phyloP scores from a whole-genome alignment of 73 alveolate species.

The Urostyla sp. region DNA sequence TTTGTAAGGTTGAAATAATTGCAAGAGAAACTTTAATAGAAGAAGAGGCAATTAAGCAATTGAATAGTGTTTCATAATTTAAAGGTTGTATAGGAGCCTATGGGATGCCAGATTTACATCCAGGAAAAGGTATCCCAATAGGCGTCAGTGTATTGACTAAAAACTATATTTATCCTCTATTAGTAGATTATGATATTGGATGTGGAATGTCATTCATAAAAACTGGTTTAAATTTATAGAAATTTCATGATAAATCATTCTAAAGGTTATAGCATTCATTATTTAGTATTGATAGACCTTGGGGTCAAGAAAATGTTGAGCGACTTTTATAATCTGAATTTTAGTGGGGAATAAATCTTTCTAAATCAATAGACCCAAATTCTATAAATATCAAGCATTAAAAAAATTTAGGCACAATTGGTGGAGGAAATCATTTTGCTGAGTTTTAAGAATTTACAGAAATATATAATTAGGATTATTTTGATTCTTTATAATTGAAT shows the following conservation, averaged over 20 bases:
- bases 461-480: constrained; percentile 35
- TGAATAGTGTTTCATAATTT: constrained; percentile 23
- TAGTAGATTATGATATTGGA: constrained; percentile 69
- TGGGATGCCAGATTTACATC: constrained; percentile 80
- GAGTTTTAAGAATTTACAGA: constrained; percentile 54
- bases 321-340: background rate
- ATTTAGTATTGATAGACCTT: constrained; percentile 59
- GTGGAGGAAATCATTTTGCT: constrained; percentile 76
- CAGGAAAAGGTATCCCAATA: constrained; percentile 74
- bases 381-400: constrained; percentile 4
- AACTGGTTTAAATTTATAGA: constrained; percentile 37
- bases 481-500: constrained; percentile 22
- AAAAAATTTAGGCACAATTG: constrained; percentile 66
- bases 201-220: constrained; percentile 72
- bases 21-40: constrained; percentile 57
- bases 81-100: constrained; percentile 40
- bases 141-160: constrained; percentile 58
- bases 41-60: constrained; percentile 62
- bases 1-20: constrained; percentile 6
- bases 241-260: constrained; percentile 41
- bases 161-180: constrained; percentile 50
- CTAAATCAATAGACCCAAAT: background rate
- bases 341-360: background rate
- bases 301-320: constrained; percentile 12
- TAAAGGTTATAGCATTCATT: constrained; percentile 25